phyloP scores from a whole-genome alignment of 306 rosid genomes.

The Cucurbita argyrosperma region DNA sequence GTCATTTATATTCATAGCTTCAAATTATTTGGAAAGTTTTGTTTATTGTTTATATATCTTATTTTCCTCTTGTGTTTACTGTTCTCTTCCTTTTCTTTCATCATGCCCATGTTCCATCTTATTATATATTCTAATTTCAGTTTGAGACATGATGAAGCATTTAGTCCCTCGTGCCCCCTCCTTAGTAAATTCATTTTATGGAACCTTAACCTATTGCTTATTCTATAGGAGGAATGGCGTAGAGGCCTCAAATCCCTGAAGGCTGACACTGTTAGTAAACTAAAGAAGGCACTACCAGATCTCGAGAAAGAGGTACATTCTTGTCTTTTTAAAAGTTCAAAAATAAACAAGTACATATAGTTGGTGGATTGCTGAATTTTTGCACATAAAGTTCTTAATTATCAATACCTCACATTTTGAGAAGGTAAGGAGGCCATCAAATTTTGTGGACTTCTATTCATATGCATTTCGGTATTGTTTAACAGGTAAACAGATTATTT shows the following conservation, averaged over 20 bases:
- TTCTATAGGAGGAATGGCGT: slow-evolving; percentile 87
- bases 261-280: slow-evolving; percentile 68
- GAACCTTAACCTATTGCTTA: slow-evolving; percentile 10
- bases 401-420: slow-evolving; percentile 7
- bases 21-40: neutral
- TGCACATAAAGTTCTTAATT: neutral
- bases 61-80: neutral
- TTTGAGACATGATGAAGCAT: neutral
- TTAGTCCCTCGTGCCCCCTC: neutral
- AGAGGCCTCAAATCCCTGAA: slow-evolving; percentile 78
- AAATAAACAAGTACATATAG: neutral
- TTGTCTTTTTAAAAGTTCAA: neutral
- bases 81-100: neutral
- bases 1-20: neutral
- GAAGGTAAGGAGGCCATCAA: slow-evolving; percentile 74
- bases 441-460: slow-evolving; percentile 81
- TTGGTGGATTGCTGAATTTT: slow-evolving; percentile 2
- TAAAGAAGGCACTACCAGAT: slow-evolving; percentile 87
- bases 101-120: neutral
- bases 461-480: slow-evolving; percentile 88
- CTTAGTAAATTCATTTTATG: neutral
- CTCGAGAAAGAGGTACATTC: slow-evolving; percentile 79
- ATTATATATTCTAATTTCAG: neutral
- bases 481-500: slow-evolving; percentile 41
- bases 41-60: neutral